Conservation (phyloP, 257 asterid species). For the Misopates orontium region DNA sequence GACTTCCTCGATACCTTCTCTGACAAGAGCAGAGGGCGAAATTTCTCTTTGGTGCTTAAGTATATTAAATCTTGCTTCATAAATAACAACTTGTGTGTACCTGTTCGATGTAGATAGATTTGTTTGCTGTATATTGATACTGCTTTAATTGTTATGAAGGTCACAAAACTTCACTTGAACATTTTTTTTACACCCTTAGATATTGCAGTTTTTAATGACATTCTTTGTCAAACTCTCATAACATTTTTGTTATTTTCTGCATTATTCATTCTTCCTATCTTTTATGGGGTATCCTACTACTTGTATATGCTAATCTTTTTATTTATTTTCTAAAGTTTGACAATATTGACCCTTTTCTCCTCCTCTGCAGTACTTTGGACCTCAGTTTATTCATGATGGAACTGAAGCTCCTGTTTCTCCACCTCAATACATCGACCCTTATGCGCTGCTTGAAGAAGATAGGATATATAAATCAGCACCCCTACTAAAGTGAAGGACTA, state of each 20-base stretch:
- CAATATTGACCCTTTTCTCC: conserved; percentile 9
- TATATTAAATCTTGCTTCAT: no score
- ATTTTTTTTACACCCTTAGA: background rate
- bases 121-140: no score
- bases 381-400: conserved; percentile 72
- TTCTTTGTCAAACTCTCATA: no score
- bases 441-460: conserved; percentile 74
- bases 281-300: background rate
- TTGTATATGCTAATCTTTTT: conserved; percentile 2
- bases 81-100: background rate
- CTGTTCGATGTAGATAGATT: background rate
- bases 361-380: conserved; percentile 77
- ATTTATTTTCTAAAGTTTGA: background rate
- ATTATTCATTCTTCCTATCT: background rate
- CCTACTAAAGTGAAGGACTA: conserved; percentile 49
- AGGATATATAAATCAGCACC: conserved; percentile 69
- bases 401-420: conserved; percentile 31
- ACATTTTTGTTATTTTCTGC: no score
- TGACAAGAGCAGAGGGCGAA: no score
- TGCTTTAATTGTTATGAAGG: background rate
- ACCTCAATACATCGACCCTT: conserved; percentile 75
- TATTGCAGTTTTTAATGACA: background rate
- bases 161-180: background rate
- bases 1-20: no score
- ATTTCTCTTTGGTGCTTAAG: no score